These are phyloP conservation scores for Plasmodium knowlesi DNA, from an alignment of 169 alveolate species.

Conservation along the genomic window DNA sequence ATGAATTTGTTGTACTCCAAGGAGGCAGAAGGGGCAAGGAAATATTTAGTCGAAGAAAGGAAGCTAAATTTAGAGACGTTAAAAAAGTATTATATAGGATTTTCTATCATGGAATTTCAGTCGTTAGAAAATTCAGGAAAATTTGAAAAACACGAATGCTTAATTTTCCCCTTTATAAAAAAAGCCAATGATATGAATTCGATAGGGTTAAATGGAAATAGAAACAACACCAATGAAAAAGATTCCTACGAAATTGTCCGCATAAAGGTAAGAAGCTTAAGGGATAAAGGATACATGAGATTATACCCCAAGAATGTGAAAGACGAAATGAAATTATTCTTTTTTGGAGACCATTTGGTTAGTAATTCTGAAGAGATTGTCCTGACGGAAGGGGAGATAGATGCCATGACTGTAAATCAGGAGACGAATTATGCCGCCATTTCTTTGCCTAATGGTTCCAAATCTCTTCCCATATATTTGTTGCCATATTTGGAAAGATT, in stretches of 20 bases:
- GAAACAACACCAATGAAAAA: not conserved
- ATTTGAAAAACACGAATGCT: slow-evolving; percentile 70
- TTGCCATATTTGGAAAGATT: slow-evolving; percentile 92
- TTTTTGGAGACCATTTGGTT: slow-evolving; percentile 92
- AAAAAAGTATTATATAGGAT: slow-evolving; percentile 89
- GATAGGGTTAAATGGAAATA: not conserved
- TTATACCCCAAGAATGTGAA: slow-evolving; percentile 91
- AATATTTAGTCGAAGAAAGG: slow-evolving; percentile 87
- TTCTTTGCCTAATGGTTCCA: slow-evolving; percentile 96
- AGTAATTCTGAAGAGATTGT: slow-evolving; percentile 83
- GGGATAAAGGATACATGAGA: slow-evolving; percentile 89
- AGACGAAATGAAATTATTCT: slow-evolving; percentile 87
- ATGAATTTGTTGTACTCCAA: slow-evolving; percentile 77
- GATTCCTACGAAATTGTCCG: slow-evolving; percentile 75
- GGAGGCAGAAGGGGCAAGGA: slow-evolving; percentile 81
- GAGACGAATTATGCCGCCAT: slow-evolving; percentile 92
- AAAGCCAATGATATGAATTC: not conserved
- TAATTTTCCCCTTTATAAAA: slow-evolving; percentile 63
- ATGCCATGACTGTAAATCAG: slow-evolving; percentile 95
- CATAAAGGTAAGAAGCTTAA: slow-evolving; percentile 83
- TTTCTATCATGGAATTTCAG: slow-evolving; percentile 76
- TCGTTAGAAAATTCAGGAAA: slow-evolving; percentile 71
- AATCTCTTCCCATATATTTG: slow-evolving; percentile 91
- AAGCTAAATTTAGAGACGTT: slow-evolving; percentile 85
- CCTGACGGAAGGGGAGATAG: slow-evolving; percentile 97